Evolutionary conservation across 2,329 filamentous ascomycete species (phyloP), one percentile per base, ranked within the genome.

Genomic region (Teratosphaeria zuluensis): DNA sequence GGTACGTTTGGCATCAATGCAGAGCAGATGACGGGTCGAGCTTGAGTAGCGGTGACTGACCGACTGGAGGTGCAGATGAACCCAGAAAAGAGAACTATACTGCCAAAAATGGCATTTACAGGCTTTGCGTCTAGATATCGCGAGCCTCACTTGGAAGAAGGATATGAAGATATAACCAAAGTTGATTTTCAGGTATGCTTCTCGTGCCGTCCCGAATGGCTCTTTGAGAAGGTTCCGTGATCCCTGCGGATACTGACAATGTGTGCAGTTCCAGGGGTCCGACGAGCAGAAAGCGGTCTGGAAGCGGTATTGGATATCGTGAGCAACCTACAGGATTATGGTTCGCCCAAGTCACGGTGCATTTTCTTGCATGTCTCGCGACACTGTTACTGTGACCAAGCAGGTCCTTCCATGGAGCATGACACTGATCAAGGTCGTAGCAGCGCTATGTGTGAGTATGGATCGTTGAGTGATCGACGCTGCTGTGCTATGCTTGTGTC

Each of bases 31-130:
- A 14, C 6, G 31, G 19, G 11, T 16, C 24, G 53, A 48, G 59
- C 21, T 24, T n/a, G 12, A 55, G 28, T 55, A 54, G 19, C 59
- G 32, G 14, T 14, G 59, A 59, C 59, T 64, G 53, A 63, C 59
- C 53, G 48, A 59, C 53, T 60, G 35, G 52, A 4, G 19, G 14
- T 24, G 64, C 66, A 86, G 78, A 80, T 91, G 75, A 97, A 97
- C 69, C 92, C 92, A 1, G 92, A 97, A 73, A 82, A 84, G 28
- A 82, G 94, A 62, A 76, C 80, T 0, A 80, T 84, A 1, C 79
- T 99, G 4, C 92, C 92, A 0, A 83, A 82, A 52, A 78, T 94
- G 62, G 92, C 94, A 0, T 97, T 96, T 71, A 84, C 80, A 28
- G 82, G 85, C 12, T 99, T 90, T 69, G 77, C 79, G 16, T 83